A percentile compares a stretch with the other conserved stretches of the same genome.
Conservation (phyloP, 1,284 basidiomycete species). For the Salmacisia buchloeana region DNA sequence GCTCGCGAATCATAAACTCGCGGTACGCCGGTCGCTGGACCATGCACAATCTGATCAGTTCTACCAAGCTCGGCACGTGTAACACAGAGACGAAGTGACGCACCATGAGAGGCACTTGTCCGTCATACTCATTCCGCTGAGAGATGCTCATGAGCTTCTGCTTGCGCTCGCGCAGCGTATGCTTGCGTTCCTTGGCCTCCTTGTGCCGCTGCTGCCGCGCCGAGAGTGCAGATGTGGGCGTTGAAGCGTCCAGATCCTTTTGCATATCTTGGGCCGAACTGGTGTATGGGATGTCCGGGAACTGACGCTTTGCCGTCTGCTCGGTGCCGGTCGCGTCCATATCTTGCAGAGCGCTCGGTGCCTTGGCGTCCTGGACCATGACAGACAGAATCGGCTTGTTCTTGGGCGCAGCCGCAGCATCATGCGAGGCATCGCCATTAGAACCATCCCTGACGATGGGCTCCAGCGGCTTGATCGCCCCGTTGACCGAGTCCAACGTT, state of each 20-base stretch:
- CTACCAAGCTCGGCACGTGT: background rate
- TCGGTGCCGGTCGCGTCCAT: too few relatives aligned
- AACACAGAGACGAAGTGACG: background rate
- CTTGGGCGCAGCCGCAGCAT: too few relatives aligned
- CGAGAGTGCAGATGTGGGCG: background rate
- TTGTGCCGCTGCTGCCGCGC: background rate
- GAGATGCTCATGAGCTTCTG: background rate
- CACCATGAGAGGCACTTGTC: constrained; percentile 1
- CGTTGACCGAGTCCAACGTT: too few relatives aligned
- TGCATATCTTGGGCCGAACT: background rate
- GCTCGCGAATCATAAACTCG: constrained; percentile 71
- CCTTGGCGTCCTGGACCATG: background rate
- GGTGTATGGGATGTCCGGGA: background rate
- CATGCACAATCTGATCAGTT: constrained; percentile 12
- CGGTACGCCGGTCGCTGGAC: constrained; percentile 37
- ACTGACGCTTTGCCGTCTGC: background rate
- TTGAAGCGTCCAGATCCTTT: background rate
- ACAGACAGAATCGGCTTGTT: too few relatives aligned
- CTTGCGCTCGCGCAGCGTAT: constrained; percentile 6
- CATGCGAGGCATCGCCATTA: too few relatives aligned
- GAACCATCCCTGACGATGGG: too few relatives aligned
- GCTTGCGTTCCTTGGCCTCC: constrained; percentile 2
- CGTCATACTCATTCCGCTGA: background rate
- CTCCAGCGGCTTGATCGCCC: too few relatives aligned
- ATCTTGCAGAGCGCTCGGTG: too few relatives aligned